Percentiles rank a stretch among this genome's conserved stretches.
phyloP scores from a whole-genome alignment of 495 filamentous ascomycete species.

The Penicillium cataractarum region DNA sequence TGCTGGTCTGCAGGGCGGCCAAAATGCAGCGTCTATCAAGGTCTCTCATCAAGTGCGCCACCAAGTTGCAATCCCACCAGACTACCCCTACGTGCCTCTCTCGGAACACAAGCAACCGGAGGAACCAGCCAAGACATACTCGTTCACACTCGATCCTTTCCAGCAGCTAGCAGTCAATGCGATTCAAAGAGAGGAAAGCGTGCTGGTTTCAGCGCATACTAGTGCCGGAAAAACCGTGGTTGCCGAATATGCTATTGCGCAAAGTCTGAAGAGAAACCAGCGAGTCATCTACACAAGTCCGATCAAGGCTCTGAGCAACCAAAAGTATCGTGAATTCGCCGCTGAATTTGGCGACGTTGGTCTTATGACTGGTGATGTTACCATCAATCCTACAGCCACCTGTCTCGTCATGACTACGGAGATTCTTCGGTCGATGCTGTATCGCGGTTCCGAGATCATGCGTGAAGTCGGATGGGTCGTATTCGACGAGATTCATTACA shows the following conservation, averaged over 20 bases:
- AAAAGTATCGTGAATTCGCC: constrained; percentile 95
- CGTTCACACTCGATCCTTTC: constrained; percentile 95
- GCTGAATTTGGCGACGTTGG: constrained; percentile 97
- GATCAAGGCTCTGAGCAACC: constrained; percentile 97
- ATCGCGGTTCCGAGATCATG: constrained; percentile 98
- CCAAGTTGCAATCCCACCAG: constrained; percentile 91
- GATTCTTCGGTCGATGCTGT: constrained; percentile 98
- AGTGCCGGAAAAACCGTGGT: constrained; percentile 98
- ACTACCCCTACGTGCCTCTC: constrained; percentile 91
- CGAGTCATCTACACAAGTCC: constrained; percentile 99
- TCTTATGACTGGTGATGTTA: constrained; percentile 98
- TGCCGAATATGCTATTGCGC: constrained; percentile 97
- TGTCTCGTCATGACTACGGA: constrained; percentile 99
- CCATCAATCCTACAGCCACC: constrained; percentile 96
- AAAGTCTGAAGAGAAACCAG: constrained; percentile 95
- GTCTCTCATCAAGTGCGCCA: constrained; percentile 97
- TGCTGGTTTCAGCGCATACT: constrained; percentile 95
- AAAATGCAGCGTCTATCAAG: constrained; percentile 69
- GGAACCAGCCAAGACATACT: constrained; percentile 78
- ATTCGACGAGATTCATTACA: constrained; percentile 98
- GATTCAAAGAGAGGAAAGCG: constrained; percentile 93
- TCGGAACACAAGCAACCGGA: constrained; percentile 86
- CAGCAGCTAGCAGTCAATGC: constrained; percentile 90
- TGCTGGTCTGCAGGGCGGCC: constrained; percentile 74
- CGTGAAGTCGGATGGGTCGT: constrained; percentile 97